A percentile compares a stretch with the other conserved stretches of the same genome.
phyloP scores from a whole-genome alignment of 345 rosid genomes.

The Clausena lansium region DNA sequence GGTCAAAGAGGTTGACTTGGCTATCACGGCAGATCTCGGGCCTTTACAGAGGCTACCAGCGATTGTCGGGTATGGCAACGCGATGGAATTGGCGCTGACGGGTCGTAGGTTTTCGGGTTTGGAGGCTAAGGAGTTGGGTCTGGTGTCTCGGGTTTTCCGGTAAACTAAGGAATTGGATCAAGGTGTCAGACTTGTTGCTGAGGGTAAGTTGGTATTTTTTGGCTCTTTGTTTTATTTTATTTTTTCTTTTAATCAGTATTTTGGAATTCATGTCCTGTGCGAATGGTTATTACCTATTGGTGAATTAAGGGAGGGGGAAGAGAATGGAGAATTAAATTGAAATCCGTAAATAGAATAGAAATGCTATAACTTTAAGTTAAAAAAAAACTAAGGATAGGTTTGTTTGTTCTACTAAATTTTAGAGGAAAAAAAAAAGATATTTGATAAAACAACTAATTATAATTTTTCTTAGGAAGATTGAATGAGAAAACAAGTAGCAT shows the following conservation, averaged over 20 bases:
- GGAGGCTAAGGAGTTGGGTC: constrained; percentile 74
- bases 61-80: constrained; percentile 66
- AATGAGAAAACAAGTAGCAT: background rate
- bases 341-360: no score
- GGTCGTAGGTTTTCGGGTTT: constrained; percentile 58
- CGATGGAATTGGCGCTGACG: constrained; percentile 72
- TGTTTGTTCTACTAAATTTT: no score
- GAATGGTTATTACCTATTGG: no score
- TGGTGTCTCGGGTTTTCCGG: constrained; percentile 66
- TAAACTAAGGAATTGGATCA: constrained; percentile 55
- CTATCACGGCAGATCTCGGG: constrained; percentile 82
- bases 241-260: no score
- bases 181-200: constrained; percentile 48
- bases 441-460: no score
- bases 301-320: no score
- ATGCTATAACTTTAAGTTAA: no score
- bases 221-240: no score
- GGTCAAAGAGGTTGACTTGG: constrained; percentile 82
- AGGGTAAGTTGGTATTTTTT: constrained; percentile 39
- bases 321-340: no score
- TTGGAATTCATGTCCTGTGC: no score
- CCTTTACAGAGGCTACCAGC: constrained; percentile 75
- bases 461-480: background rate
- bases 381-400: no score
- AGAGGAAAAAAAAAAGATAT: no score